Conservation (phyloP, 768 basidiomycete species). For the Serendipita indica region DNA sequence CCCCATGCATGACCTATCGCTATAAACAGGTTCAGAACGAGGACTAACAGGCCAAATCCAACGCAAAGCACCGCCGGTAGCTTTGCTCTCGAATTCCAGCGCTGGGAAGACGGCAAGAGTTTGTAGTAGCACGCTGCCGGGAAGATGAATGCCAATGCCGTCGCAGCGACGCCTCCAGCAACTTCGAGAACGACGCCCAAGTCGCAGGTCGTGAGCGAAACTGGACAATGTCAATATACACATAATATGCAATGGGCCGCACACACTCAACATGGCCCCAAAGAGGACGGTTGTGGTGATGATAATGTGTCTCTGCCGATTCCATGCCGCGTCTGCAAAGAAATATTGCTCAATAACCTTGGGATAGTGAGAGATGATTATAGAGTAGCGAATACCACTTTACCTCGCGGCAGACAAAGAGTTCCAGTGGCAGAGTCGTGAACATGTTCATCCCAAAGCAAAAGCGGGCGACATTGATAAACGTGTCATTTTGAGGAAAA, state of each 20-base stretch:
- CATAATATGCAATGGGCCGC: background rate
- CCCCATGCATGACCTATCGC: constrained; percentile 67
- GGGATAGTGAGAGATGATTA: background rate
- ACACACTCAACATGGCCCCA: constrained; percentile 66
- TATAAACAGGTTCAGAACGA: constrained; percentile 61
- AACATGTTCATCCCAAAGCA: constrained; percentile 97
- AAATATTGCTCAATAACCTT: constrained; percentile 93
- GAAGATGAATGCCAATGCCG: constrained; percentile 85
- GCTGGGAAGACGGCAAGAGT: constrained; percentile 38
- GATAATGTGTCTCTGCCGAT: constrained; percentile 68
- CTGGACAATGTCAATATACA: constrained; percentile 27
- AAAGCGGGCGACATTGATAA: constrained; percentile 91
- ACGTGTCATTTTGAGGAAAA: constrained; percentile 62
- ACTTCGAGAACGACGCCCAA: constrained; percentile 97
- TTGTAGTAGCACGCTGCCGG: constrained; percentile 77
- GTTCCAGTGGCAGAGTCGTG: constrained; percentile 86
- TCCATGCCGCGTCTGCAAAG: constrained; percentile 79
- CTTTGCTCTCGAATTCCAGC: constrained; percentile 57
- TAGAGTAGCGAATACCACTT: constrained; percentile 9
- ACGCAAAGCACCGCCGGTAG: constrained; percentile 62
- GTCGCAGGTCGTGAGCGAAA: constrained; percentile 86
- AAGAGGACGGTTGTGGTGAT: constrained; percentile 78
- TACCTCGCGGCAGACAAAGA: constrained; percentile 95
- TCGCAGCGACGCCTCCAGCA: constrained; percentile 90
- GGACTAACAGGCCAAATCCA: constrained; percentile 58